Conservation (phyloP, 495 filamentous ascomycete genomes). For the Corynascus novoguineensis region DNA sequence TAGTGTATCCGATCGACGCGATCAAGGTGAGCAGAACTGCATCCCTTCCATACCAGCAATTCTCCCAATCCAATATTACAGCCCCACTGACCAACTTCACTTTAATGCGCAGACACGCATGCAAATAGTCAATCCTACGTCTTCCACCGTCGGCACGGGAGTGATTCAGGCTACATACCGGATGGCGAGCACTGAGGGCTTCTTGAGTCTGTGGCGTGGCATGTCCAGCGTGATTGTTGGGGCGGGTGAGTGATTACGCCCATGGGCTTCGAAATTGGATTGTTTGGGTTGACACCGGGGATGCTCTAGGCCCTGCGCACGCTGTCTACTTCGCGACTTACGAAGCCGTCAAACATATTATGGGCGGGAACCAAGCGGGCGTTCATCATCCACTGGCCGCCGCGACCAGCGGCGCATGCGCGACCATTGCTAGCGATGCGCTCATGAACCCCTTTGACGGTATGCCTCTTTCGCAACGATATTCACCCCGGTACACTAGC, state of each 20-base stretch:
- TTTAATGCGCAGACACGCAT: constrained; percentile 71
- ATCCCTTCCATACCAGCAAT: not conserved
- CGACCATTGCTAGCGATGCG: constrained; percentile 94
- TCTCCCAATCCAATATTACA: constrained; percentile 3
- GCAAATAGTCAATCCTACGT: constrained; percentile 87
- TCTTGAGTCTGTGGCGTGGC: constrained; percentile 89
- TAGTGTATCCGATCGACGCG: constrained; percentile 97
- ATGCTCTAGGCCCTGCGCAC: constrained; percentile 76
- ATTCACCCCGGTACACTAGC: not conserved
- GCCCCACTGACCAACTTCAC: constrained; percentile 21
- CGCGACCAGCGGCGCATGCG: constrained; percentile 84
- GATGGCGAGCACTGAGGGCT: constrained; percentile 83
- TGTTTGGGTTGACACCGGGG: constrained; percentile 17
- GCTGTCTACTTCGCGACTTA: constrained; percentile 98
- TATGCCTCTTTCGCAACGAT: constrained; percentile 38
- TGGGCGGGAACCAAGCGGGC: constrained; percentile 83
- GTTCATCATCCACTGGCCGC: constrained; percentile 92
- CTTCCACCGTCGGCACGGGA: constrained; percentile 81
- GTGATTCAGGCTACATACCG: constrained; percentile 87
- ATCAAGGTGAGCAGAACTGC: constrained; percentile 69
- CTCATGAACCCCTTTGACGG: constrained; percentile 99
- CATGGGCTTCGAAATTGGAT: not conserved
- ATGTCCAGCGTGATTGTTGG: constrained; percentile 94
- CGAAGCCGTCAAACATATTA: constrained; percentile 90
- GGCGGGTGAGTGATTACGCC: constrained; percentile 59